Percentiles rank a stretch among this genome's conserved stretches.
Conservation (phyloP, 306 rosid genomes). For the Dryas alaskensis region DNA sequence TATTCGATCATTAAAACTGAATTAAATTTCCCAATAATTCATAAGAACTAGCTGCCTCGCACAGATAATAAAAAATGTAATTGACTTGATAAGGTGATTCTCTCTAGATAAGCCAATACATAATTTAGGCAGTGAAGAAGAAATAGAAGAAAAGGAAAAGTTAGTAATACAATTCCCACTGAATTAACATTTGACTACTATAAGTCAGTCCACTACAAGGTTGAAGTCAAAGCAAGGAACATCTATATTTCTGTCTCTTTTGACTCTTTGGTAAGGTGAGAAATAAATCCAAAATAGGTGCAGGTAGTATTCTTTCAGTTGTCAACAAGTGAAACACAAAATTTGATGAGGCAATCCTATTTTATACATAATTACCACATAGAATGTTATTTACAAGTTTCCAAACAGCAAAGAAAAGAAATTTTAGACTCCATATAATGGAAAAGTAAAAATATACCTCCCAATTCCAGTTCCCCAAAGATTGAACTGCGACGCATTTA, state of each 20-base stretch:
- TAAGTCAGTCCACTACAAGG: not conserved
- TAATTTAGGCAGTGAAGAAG: not conserved
- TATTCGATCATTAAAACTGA: conserved; percentile 92
- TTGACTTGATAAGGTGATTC: not conserved
- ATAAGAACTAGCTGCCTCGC: no score
- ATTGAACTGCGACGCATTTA: conserved; percentile 91
- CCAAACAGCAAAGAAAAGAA: conserved; percentile 3
- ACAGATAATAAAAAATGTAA: conserved; percentile 16
- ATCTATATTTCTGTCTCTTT: not conserved
- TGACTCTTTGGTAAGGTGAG: not conserved
- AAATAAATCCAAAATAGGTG: not conserved
- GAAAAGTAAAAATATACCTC: conserved; percentile 52
- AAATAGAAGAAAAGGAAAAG: not conserved
- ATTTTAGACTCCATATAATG: conserved; percentile 5
- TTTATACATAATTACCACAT: not conserved
- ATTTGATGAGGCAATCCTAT: not conserved
- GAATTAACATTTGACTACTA: not conserved
- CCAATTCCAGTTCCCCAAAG: conserved; percentile 82
- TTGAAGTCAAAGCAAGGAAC: not conserved
- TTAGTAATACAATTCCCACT: not conserved
- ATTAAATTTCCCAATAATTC: conserved; percentile 16
- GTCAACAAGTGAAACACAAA: conserved; percentile 14
- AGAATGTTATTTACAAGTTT: conserved; percentile 13
- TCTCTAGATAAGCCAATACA: conserved; percentile 10
- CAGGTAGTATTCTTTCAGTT: not conserved